Evolutionary conservation across 371 early-diverging fungal species (phyloP).

Genomic region (Catenaria anguillulae): DNA sequence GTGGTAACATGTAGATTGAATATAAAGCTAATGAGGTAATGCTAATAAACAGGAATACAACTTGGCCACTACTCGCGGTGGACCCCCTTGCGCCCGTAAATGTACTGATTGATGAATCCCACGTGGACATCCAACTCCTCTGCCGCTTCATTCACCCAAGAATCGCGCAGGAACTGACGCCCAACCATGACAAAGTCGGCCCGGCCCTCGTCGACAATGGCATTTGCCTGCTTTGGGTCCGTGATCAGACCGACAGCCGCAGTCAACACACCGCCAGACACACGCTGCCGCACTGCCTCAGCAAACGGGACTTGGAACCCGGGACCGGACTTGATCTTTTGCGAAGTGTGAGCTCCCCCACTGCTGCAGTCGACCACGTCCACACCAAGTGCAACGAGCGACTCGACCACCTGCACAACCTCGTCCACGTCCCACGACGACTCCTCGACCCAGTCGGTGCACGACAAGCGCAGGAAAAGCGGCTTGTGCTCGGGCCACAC

Average conservation of each 20-base stretch:
- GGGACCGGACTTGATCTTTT: conserved; percentile 31
- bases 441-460: conserved; percentile 43
- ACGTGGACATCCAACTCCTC: conserved; percentile 43
- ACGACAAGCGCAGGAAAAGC: conserved; percentile 59
- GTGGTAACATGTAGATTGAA: too few species aligned
- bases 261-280: conserved; percentile 36
- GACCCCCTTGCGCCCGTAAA: too few species aligned
- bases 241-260: conserved; percentile 62
- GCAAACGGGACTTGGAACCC: conserved; percentile 62
- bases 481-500: conserved; percentile 65
- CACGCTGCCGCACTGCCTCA: conserved; percentile 32
- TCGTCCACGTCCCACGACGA: conserved; percentile 51
- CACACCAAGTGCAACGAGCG: conserved; percentile 43
- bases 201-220: conserved; percentile 38
- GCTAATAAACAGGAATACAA: too few species aligned
- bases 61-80: too few species aligned
- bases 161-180: conserved; percentile 56
- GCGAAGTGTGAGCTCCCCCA: conserved; percentile 40
- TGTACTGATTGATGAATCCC: conserved; percentile 47
- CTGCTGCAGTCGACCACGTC: conserved; percentile 58
- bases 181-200: conserved; percentile 62
- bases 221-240: conserved; percentile 44
- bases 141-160: conserved; percentile 35
- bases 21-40: too few species aligned
- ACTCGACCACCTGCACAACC: conserved; percentile 35